Base-by-base conservation (phyloP, 2,329 filamentous ascomycete genomes). In the Cordyceps militaris region DNA sequence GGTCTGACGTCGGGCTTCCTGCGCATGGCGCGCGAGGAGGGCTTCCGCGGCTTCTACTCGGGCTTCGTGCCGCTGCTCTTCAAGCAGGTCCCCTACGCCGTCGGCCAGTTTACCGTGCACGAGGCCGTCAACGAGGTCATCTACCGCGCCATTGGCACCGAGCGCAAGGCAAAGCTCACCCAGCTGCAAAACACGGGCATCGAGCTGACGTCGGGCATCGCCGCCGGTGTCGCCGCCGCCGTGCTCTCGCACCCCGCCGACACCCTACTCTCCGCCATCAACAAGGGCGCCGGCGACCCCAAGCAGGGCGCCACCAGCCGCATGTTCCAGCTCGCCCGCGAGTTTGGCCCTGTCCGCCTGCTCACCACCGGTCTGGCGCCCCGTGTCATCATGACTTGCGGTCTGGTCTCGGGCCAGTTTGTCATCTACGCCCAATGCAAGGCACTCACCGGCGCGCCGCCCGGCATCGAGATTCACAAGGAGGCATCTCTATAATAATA, bases 21-120 rank as follows among this genome's bases (percentile, higher is more conserved):
- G 72, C 88, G 90, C 73, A 88, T 94, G 71, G 76, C 85, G 50
- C 84, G 83, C 70, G 85, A 84, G 66, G 89, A 94, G 73, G 89
- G 90, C 68, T 59, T 92, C 60, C 83, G 81, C 65, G 91, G 89
- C 61, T 93, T 96, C 77, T 96, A 96, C 81, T 91, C 89, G 62
- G 91, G 91, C 64, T 95, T 96, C 75, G 87, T 91, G 54, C 89
- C 89, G 28, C 85, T 93, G 65, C 80, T 91, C 63, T 91, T 89
- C 76, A 92, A 93, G 76, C 89, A 94, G 81, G 87, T 96, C 57
- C 91, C 91, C 19, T 96, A 95, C 78, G 95, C 91, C 64, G 91
- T 96, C 76, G 85, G 90, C 72, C 95, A 96, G 79, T 96, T 96
- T 79, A 89, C 92, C 65, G 91, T 93, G 57, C 94, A 90, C 79